Conservation (phyloP, 805 yeast genomes). For the Pichia californica region DNA sequence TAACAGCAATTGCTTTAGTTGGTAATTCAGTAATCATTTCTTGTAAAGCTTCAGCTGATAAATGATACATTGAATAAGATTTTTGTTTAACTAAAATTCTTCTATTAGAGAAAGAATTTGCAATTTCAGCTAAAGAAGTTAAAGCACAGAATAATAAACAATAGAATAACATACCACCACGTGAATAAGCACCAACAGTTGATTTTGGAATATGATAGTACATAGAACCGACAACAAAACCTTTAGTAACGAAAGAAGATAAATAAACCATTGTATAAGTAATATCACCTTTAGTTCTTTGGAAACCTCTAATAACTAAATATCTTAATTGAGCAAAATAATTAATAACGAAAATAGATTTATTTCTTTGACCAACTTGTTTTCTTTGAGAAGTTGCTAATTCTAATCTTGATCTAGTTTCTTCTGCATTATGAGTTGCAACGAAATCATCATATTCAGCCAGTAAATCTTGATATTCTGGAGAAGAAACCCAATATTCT, state of each 20-base stretch:
- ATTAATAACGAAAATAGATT: slow-evolving; percentile 33
- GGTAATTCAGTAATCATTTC: slow-evolving; percentile 57
- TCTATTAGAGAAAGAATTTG: slow-evolving; percentile 53
- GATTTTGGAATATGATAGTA: slow-evolving; percentile 45
- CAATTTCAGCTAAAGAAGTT: slow-evolving; percentile 57
- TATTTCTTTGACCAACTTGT: slow-evolving; percentile 33
- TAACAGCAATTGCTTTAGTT: slow-evolving; percentile 43
- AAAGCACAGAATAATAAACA: slow-evolving; percentile 56
- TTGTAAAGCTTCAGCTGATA: slow-evolving; percentile 59
- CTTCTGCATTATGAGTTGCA: slow-evolving; percentile 32
- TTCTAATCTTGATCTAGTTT: slow-evolving; percentile 36
- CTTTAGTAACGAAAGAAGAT: slow-evolving; percentile 50
- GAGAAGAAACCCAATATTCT: slow-evolving; percentile 50
- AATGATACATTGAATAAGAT: slow-evolving; percentile 55
- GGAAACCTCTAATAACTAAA: slow-evolving; percentile 50
- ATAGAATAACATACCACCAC: slow-evolving; percentile 59
- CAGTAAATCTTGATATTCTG: slow-evolving; percentile 40
- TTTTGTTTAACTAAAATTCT: slow-evolving; percentile 59
- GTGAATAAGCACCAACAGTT: slow-evolving; percentile 50
- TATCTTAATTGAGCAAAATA: slow-evolving; percentile 45
- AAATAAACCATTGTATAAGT: slow-evolving; percentile 49
- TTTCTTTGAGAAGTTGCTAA: slow-evolving; percentile 32
- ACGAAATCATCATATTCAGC: slow-evolving; percentile 34
- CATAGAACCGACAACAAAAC: slow-evolving; percentile 55
- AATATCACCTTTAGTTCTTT: slow-evolving; percentile 54